Evolutionary conservation across 2,329 filamentous ascomycete genomes (phyloP).

Genomic region (Botryosphaeria dothidea): DNA sequence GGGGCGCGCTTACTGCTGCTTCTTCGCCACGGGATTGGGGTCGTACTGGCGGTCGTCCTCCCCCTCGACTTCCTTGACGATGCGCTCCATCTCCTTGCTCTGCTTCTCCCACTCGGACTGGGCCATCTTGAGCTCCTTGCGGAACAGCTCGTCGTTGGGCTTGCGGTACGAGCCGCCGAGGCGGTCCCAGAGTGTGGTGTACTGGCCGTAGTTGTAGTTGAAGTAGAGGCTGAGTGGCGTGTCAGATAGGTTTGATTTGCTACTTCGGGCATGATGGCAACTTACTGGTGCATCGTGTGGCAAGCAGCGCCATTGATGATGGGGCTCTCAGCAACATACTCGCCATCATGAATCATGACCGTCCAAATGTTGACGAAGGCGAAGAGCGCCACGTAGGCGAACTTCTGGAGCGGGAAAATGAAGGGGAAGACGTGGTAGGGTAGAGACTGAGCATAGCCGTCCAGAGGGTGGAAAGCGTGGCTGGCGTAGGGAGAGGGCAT

Average conservation of each 20-base stretch:
- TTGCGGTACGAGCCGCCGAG: slow-evolving; percentile 82
- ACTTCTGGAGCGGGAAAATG: slow-evolving; percentile 88
- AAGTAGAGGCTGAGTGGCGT: slow-evolving; percentile 45
- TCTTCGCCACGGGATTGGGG: slow-evolving; percentile 39
- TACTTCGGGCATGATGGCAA: slow-evolving; percentile 48
- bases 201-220: slow-evolving; percentile 94
- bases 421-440: slow-evolving; percentile 95
- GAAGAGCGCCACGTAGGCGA: slow-evolving; percentile 83
- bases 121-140: slow-evolving; percentile 82
- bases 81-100: slow-evolving; percentile 71
- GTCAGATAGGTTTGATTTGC: not conserved
- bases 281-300: slow-evolving; percentile 80
- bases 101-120: slow-evolving; percentile 78
- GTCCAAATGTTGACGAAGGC: slow-evolving; percentile 96
- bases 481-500: slow-evolving; percentile 94
- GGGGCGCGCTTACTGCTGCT: slow-evolving; percentile 32
- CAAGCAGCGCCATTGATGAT: slow-evolving; percentile 93
- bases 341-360: slow-evolving; percentile 92
- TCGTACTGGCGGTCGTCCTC: slow-evolving; percentile 49
- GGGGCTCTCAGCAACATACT: slow-evolving; percentile 89
- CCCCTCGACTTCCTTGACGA: slow-evolving; percentile 73
- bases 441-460: slow-evolving; percentile 84
- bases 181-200: slow-evolving; percentile 89
- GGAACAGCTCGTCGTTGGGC: slow-evolving; percentile 83
- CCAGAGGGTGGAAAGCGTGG: slow-evolving; percentile 91